These are phyloP conservation scores for Termitomyces titanicus DNA, from an alignment of 768 basidiomycete species.

Conservation along the genomic window DNA sequence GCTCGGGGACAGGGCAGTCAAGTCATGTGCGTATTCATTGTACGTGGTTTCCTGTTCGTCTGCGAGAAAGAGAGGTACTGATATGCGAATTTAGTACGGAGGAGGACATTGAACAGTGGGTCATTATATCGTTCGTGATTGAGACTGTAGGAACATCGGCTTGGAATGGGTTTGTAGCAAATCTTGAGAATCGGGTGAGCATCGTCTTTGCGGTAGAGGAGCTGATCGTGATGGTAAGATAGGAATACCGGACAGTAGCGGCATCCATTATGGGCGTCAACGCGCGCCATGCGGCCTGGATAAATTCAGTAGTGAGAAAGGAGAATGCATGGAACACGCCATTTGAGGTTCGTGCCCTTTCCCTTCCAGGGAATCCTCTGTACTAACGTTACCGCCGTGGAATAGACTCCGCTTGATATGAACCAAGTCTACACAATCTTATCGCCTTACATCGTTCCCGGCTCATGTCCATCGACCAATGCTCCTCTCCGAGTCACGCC, in stretches of 20 bases:
- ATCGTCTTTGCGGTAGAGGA: too few relatives aligned
- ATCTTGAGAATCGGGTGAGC: constrained; percentile 1
- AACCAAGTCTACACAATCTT: constrained; percentile 39
- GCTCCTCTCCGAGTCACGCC: constrained; percentile 39
- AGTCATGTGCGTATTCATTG: constrained; percentile 63
- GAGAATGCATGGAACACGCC: constrained; percentile 19
- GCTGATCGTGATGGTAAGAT: constrained; percentile 1
- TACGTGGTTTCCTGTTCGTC: constrained; percentile 23
- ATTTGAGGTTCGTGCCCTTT: constrained; percentile 42
- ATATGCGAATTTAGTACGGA: constrained; percentile 31
- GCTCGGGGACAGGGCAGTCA: constrained; percentile 33
- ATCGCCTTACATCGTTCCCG: constrained; percentile 37
- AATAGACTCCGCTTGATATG: constrained; percentile 35
- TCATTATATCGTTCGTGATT: constrained; percentile 44
- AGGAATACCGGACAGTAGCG: constrained; percentile 47
- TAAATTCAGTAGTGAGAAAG: constrained; percentile 42
- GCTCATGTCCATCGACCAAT: constrained; percentile 50
- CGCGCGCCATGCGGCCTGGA: constrained; percentile 63
- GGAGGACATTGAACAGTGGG: constrained; percentile 43
- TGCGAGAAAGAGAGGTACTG: not conserved
- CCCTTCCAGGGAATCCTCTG: too few relatives aligned
- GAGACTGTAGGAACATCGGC: constrained; percentile 57
- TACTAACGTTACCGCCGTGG: not conserved
- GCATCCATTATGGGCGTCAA: constrained; percentile 60
- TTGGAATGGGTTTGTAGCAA: constrained; percentile 53